These are phyloP conservation scores for Saitozyma sp. DNA, from an alignment of 768 basidiomycete species.

Conservation along the genomic window DNA sequence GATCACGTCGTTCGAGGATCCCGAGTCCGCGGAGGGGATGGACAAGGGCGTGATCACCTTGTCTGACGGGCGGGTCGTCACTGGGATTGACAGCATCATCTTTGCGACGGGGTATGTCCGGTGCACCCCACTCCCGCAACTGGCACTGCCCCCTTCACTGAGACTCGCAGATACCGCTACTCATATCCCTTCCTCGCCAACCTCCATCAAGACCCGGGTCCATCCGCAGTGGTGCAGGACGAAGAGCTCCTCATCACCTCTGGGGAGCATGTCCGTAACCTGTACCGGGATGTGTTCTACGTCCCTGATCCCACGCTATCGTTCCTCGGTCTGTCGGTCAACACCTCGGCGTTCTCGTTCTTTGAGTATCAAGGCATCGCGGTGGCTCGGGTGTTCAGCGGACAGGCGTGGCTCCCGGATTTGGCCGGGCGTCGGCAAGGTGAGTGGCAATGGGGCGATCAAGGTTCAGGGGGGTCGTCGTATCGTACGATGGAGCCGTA, in stretches of 20 bases:
- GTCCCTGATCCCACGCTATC: slow-evolving; percentile 58
- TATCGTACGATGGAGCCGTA: no score
- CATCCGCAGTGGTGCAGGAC: neutral
- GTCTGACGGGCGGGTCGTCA: slow-evolving; percentile 55
- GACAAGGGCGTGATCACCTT: slow-evolving; percentile 52
- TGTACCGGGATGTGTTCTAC: slow-evolving; percentile 56
- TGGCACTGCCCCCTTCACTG: neutral
- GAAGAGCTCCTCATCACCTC: slow-evolving; percentile 51
- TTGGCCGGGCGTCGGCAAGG: neutral
- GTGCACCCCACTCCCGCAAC: neutral
- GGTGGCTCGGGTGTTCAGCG: slow-evolving; percentile 30
- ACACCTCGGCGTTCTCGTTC: slow-evolving; percentile 36
- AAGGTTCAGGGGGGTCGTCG: neutral
- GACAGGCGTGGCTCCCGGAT: slow-evolving; percentile 23
- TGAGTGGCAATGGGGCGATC: neutral
- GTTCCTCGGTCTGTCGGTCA: slow-evolving; percentile 46
- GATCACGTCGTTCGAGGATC: slow-evolving; percentile 54
- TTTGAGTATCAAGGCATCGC: slow-evolving; percentile 41
- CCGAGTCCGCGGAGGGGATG: slow-evolving; percentile 32
- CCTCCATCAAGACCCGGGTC: slow-evolving; percentile 45
- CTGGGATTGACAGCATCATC: slow-evolving; percentile 53
- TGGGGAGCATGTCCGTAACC: slow-evolving; percentile 55
- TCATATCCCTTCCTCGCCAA: slow-evolving; percentile 57
- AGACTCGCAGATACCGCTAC: slow-evolving; percentile 52
- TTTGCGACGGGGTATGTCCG: slow-evolving; percentile 54